A percentile compares a stretch with the other conserved stretches of the same genome.
Conservation (phyloP, 2,329 filamentous ascomycete genomes). For the Aureobasidium zeae region DNA sequence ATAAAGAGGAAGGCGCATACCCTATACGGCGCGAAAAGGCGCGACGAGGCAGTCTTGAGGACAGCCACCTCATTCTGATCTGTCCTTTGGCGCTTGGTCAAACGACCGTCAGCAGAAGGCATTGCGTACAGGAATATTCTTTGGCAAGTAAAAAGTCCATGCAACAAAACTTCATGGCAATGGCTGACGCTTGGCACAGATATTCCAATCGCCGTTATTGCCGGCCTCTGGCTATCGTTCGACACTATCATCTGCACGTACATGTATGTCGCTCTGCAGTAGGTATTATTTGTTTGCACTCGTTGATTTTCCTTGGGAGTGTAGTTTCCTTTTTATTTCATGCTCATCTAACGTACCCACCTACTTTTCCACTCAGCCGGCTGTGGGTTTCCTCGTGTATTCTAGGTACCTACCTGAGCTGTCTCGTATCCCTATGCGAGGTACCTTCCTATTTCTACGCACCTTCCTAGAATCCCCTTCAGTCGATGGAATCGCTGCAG, state of each 20-base stretch:
- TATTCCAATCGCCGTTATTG: neutral
- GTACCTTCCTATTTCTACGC: neutral
- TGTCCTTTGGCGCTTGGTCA: conserved; percentile 69
- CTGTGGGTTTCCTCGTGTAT: too few species aligned
- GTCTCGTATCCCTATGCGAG: neutral
- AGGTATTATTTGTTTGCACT: too few species aligned
- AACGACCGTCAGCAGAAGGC: conserved; percentile 33
- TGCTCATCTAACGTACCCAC: too few species aligned
- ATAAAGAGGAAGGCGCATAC: conserved; percentile 43
- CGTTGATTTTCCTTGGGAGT: too few species aligned
- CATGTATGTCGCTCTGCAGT: too few species aligned
- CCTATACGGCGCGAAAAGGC: conserved; percentile 87
- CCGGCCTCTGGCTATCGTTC: too few species aligned
- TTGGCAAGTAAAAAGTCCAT: neutral
- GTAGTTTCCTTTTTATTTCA: too few species aligned
- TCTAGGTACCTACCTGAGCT: too few species aligned
- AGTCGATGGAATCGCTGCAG: conserved; percentile 19
- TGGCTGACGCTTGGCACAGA: conserved; percentile 1
- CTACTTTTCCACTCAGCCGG: too few species aligned
- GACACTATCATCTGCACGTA: too few species aligned
- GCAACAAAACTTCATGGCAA: neutral
- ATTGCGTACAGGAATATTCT: conserved; percentile 12
- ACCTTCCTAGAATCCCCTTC: neutral
- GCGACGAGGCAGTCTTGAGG: conserved; percentile 41
- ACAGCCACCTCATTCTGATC: conserved; percentile 20